Evolutionary conservation across 345 rosid species (phyloP), one percentile per base, ranked within the genome.

Genomic region (Sonneratia caseolaris): DNA sequence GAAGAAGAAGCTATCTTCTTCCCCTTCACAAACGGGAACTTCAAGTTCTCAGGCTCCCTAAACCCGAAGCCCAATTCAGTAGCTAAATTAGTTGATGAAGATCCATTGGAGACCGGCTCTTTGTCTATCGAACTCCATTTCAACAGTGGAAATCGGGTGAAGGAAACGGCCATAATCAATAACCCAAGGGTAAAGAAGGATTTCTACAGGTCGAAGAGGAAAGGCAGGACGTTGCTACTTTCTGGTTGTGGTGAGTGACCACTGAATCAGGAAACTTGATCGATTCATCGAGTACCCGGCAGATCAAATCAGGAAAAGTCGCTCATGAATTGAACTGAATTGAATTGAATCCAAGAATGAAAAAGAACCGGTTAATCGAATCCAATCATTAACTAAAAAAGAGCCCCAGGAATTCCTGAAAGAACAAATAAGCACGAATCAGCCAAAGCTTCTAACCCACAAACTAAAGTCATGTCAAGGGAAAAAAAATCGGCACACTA

Each of bases 111-210:
- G 51, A 68, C 82, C 64, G 84, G 78, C 68, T 84, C 87, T 74
- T 77, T 89, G 75, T 84, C 91, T 71, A 82, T 81, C 12, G 64
- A 77, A 71, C 83, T 82, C 75, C 82, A 76, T 84, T 83, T 82
- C 40, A 85, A 75, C 88, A 85, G 81, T 8, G 92, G 75, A 62
- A 86, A 81, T 45, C 85, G 79, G 76, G 81, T 76, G 74, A 81
- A 84, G 55, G 86, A 81, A 76, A 77, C 83, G 7, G 82, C 83
- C 89, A 86, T 86, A 74, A 70, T 70, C 35, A 68, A 53, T 42
- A 62, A 12, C 32, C 43, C 5, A 40, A 8, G n/a, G 35, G 64
- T 6, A 59, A 22, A 27, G 32, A 59, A n/a, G 36, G 35, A 59
- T 59, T 59, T 59, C 9, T 3, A 22, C 21, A 35, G 38, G 19